Evolutionary conservation across 2,329 filamentous ascomycete genomes (phyloP), one percentile per base, ranked within the genome.

Genomic region (Tolypocladium inflatum): DNA sequence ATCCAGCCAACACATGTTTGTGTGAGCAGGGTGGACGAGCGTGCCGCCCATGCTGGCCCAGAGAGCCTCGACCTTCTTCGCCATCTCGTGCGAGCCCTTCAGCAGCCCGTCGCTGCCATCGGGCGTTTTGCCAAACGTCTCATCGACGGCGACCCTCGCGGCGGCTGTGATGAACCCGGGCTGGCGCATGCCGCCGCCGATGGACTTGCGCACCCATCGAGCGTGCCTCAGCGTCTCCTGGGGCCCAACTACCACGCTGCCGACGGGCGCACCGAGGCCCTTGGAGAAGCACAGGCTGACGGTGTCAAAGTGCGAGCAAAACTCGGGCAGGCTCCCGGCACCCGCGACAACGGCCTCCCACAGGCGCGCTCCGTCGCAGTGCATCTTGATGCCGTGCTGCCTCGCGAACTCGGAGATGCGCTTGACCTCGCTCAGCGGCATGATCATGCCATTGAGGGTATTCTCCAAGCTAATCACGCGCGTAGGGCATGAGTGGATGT

Each of bases 1-100:
- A 70, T 95, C 87, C 59, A 95, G 67, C 90, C 90, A 96, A 39
- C 90, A 84, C 89, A 96, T 95, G 73, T 96, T 96, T n/a, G 91
- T 95, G 68, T 96, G 86, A 1, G 89, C 86, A 0, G 88, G 87
- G 59, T 86, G 78, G 23, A 79, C 72, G 58, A 91, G 73, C 71
- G 81, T 83, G 1, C 90, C 91, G 5, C 90, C 90, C 55, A 86
- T 76, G 19, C 74, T 74, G 6, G 77, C 80, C 91, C 91, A 96
- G 62, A 88, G 71, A n/a, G 76, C 76, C 80, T 87, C 90, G 48
- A 87, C 74, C 63, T 74, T 77, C 68, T 80, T 82, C 0, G 90
- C 88, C 58, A 81, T 81, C 50, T 75, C 74, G 69, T 93, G 88
- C 4, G 80, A 82, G 19, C 73, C 73, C 35, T 72, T 71, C 52